These are phyloP conservation scores for Sarcocystis neurona DNA, from an alignment of 169 alveolate genomes.

Conservation along the genomic window DNA sequence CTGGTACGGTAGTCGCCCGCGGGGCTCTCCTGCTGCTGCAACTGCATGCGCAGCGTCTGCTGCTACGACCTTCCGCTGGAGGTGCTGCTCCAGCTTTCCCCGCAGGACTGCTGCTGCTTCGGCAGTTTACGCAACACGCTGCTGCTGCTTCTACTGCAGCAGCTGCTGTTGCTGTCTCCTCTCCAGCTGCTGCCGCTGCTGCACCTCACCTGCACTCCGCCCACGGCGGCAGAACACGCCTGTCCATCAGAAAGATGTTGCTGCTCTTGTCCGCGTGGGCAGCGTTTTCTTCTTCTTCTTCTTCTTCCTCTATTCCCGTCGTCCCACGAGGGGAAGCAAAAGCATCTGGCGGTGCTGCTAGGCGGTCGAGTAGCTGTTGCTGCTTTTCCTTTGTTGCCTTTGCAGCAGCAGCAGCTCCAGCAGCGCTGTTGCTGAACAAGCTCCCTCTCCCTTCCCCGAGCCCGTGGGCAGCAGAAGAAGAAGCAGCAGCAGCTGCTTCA, in stretches of 20 bases:
- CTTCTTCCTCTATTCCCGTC: neutral
- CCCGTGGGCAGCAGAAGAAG: too few species aligned
- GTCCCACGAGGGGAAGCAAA: neutral
- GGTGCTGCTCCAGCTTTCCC: too few species aligned
- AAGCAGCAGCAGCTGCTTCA: too few species aligned
- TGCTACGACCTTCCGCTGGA: too few species aligned
- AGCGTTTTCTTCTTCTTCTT: neutral
- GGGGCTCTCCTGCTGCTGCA: too few species aligned
- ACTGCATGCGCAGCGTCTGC: too few species aligned
- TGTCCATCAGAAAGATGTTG: neutral
- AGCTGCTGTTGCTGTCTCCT: neutral
- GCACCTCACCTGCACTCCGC: neutral
- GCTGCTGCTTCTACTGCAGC: neutral
- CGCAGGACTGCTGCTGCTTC: neutral
- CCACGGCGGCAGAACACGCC: neutral
- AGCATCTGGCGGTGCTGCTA: neutral
- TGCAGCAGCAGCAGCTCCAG: neutral
- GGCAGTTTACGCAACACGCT: neutral
- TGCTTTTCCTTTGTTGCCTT: neutral
- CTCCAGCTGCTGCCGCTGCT: neutral
- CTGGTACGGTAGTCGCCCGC: too few species aligned
- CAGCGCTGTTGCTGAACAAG: too few species aligned
- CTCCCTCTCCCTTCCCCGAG: too few species aligned
- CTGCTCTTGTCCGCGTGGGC: neutral
- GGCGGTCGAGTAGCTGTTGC: too few species aligned